A percentile compares a stretch with the other conserved stretches of the same genome.
Evolutionary conservation across 352 stramenopile genomes (phyloP).

Genomic region (Pseudoperonospora humuli): DNA sequence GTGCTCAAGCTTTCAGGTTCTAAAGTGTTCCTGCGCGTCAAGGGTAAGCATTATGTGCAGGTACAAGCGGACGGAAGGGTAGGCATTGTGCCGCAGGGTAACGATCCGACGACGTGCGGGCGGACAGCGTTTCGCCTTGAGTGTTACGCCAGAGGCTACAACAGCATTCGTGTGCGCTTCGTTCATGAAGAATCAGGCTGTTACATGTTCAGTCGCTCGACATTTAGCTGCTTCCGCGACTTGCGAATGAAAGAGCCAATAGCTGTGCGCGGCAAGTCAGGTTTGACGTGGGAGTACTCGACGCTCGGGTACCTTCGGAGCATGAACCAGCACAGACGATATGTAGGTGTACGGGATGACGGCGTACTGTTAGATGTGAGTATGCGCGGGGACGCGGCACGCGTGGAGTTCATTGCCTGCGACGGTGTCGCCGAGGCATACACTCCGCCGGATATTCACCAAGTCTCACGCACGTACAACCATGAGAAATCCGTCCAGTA

Average conservation of each 20-base stretch:
- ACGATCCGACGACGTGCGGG: constrained; percentile 39
- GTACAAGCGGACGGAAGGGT: constrained; percentile 45
- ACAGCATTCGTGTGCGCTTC: constrained; percentile 83
- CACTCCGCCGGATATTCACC: constrained; percentile 58
- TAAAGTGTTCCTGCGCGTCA: constrained; percentile 57
- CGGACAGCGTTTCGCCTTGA: constrained; percentile 65
- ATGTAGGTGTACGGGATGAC: constrained; percentile 69
- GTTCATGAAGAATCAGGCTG: constrained; percentile 55
- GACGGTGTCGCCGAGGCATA: constrained; percentile 31
- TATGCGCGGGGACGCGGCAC: constrained; percentile 69
- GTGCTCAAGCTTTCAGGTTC: constrained; percentile 51
- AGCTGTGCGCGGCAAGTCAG: constrained; percentile 47
- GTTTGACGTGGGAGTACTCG: constrained; percentile 77
- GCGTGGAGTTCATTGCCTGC: constrained; percentile 70
- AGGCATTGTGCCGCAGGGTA: constrained; percentile 36
- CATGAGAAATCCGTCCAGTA: constrained; percentile 53
- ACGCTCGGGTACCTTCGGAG: constrained; percentile 74
- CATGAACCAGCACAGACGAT: constrained; percentile 85
- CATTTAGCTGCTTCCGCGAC: constrained; percentile 81
- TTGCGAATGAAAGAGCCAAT: constrained; percentile 70
- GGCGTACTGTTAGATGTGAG: constrained; percentile 72
- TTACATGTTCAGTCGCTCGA: too few relatives aligned
- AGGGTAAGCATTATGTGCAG: constrained; percentile 59
- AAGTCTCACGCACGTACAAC: constrained; percentile 67
- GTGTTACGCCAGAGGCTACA: constrained; percentile 77